A percentile compares a stretch with the other conserved stretches of the same genome.
phyloP scores from a whole-genome alignment of 1,284 basidiomycete species.

The Leccinum laetum region DNA sequence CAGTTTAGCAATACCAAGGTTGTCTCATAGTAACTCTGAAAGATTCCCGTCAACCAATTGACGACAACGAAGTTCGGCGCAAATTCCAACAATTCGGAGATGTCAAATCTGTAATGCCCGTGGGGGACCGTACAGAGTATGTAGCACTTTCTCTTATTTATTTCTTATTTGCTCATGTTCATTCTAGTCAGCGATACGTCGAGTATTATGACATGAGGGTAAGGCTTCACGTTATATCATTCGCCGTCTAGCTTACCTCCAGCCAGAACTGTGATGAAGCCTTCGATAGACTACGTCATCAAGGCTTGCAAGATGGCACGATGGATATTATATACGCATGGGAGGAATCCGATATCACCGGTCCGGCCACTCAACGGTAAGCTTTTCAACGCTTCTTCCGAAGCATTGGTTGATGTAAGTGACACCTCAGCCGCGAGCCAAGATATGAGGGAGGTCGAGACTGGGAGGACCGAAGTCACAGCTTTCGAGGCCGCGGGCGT shows the following conservation, averaged over 20 bases:
- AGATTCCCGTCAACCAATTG: constrained; percentile 70
- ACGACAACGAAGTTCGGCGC: constrained; percentile 81
- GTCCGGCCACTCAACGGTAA: constrained; percentile 38
- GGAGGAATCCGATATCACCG: constrained; percentile 56
- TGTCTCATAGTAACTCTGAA: constrained; percentile 79
- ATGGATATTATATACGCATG: constrained; percentile 91
- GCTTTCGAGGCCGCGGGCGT: constrained; percentile 41
- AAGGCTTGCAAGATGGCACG: constrained; percentile 80
- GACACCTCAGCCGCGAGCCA: constrained; percentile 25
- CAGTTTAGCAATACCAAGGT: constrained; percentile 67
- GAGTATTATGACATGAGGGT: constrained; percentile 90
- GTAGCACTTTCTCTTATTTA: constrained; percentile 25
- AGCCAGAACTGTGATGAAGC: constrained; percentile 74
- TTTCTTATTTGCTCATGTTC: constrained; percentile 8
- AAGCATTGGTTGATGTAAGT: constrained; percentile 9
- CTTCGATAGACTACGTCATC: constrained; percentile 76
- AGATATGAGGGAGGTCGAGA: constrained; percentile 40
- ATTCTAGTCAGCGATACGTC: constrained; percentile 73
- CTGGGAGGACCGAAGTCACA: constrained; percentile 47
- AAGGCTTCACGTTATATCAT: constrained; percentile 22
- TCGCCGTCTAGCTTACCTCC: constrained; percentile 14
- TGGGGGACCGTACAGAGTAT: constrained; percentile 71
- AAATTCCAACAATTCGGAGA: constrained; percentile 90
- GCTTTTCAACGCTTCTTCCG: background rate
- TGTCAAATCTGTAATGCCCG: constrained; percentile 75